Conservation (phyloP, 1,284 basidiomycete genomes). For the Rhodofomes roseus region DNA sequence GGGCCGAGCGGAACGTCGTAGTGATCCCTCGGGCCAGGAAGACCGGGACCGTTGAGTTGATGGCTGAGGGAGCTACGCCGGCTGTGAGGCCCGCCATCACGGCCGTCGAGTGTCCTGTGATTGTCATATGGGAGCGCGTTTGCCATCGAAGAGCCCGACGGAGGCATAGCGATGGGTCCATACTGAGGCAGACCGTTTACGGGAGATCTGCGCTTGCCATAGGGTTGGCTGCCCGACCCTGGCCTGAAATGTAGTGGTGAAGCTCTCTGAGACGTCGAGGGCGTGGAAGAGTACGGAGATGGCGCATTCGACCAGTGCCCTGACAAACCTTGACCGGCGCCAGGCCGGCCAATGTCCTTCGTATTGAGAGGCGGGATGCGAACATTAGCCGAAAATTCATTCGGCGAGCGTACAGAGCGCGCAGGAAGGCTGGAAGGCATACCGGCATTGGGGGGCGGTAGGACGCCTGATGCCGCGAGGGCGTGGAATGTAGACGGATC, state of each 20-base stretch:
- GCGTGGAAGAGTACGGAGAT: slow-evolving; percentile 24
- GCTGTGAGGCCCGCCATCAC: slow-evolving; percentile 15
- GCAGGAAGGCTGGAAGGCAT: slow-evolving; percentile 26
- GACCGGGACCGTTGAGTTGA: slow-evolving; percentile 14
- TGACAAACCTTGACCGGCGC: slow-evolving; percentile 10
- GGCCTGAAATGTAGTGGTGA: slow-evolving; percentile 25
- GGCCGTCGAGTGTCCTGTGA: slow-evolving; percentile 9
- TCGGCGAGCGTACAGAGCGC: slow-evolving; percentile 22
- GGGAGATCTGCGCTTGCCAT: slow-evolving; percentile 27
- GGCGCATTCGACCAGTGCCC: slow-evolving; percentile 24
- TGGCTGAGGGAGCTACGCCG: slow-evolving; percentile 20
- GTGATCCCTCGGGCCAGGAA: slow-evolving; percentile 13
- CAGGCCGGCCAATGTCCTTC: slow-evolving; percentile 21
- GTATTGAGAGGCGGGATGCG: slow-evolving; percentile 19
- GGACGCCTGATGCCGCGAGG: slow-evolving; percentile 54
- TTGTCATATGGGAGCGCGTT: slow-evolving; percentile 17
- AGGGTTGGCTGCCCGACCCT: slow-evolving; percentile 19
- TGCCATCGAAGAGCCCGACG: slow-evolving; percentile 20
- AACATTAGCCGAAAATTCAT: slow-evolving; percentile 27
- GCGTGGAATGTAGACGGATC: slow-evolving; percentile 55
- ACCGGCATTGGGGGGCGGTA: slow-evolving; percentile 30
- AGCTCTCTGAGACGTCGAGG: slow-evolving; percentile 24
- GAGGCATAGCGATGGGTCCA: slow-evolving; percentile 22
- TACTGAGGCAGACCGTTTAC: slow-evolving; percentile 21
- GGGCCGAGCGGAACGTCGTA: slow-evolving; percentile 14